Base-by-base conservation (phyloP, 495 filamentous ascomycete species). In the Thermothielavioides terrestris region DNA sequence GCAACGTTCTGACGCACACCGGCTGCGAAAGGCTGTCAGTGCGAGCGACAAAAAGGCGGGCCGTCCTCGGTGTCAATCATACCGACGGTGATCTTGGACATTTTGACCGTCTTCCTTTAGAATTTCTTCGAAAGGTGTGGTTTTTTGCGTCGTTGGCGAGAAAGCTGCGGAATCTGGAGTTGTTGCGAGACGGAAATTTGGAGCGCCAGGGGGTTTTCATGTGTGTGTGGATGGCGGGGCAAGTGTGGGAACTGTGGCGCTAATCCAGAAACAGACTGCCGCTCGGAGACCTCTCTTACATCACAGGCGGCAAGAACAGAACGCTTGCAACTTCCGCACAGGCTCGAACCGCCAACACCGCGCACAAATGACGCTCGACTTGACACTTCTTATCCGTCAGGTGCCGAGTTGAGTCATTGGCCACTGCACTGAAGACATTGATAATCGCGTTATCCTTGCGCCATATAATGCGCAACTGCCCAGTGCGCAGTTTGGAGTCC, bases 1-100 rank as follows among this genome's bases (percentile, higher is more conserved):
- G 86, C 76, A 69, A 95, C 86, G 76, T 96, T 89, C 67, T 82
- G 74, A 81, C 90, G 89, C 80, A 95, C 89, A 86, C 88, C 89
- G 82, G 89, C 88, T 90, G 68, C 64, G 50, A 52, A 51, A n/a
- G n/a, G 20, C 30, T 36, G 56, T 57, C 36, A 58, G 54, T 55
- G 45, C 8, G 28, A 11, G 37, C 7, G n/a, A n/a, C n/a, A n/a
- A n/a, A 17, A 12, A n/a, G 21, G 2, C 11, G 20, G 18, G 11
- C 1, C 1, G 17, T 55, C 8, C 23, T 30, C 22, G 40, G 32
- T 31, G 32, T 38, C 4, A 10, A 36, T 12, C 27, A 53, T 71
- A 80, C 78, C 79, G 79, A 83, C 80, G 76, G 80, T 77, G 68
- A 83, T 83, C 70, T 82, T 82, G 47, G 78, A 82, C 78, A 84